These are phyloP conservation scores for Epicoccum nigrum DNA, from an alignment of 2,329 filamentous ascomycete species.

Conservation along the genomic window DNA sequence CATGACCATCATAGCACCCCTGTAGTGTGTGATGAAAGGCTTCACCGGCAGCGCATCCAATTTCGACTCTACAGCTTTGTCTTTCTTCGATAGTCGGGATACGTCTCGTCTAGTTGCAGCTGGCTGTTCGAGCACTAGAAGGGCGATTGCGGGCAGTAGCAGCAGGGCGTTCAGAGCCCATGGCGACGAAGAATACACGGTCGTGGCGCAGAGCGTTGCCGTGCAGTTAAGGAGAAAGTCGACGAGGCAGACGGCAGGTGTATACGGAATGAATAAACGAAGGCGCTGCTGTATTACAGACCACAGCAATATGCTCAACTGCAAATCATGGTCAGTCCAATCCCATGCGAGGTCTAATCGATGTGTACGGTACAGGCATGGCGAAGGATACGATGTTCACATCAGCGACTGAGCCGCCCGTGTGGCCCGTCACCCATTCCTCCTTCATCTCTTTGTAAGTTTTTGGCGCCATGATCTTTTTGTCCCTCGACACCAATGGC, in stretches of 20 bases:
- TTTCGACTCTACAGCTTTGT: conserved; percentile 21
- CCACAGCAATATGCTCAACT: conserved; percentile 87
- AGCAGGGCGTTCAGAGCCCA: conserved; percentile 77
- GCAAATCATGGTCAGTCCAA: conserved; percentile 35
- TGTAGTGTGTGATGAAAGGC: conserved; percentile 90
- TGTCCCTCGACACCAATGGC: conserved; percentile 19
- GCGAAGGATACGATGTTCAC: conserved; percentile 87
- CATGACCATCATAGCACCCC: conserved; percentile 87
- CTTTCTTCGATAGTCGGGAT: conserved; percentile 30
- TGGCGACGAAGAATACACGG: conserved; percentile 78
- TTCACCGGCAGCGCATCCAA: conserved; percentile 73
- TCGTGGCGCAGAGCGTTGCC: conserved; percentile 82
- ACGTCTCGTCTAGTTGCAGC: conserved; percentile 19
- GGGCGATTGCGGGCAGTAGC: conserved; percentile 69
- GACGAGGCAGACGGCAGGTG: conserved; percentile 68
- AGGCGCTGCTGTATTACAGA: conserved; percentile 84
- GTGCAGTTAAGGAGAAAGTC: conserved; percentile 90
- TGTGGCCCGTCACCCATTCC: conserved; percentile 90
- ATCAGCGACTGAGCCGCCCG: conserved; percentile 81
- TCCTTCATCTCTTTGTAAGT: conserved; percentile 93
- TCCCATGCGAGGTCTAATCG: conserved; percentile 18
- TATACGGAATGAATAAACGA: conserved; percentile 81
- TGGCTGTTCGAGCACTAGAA: conserved; percentile 57
- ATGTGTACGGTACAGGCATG: conserved; percentile 69
- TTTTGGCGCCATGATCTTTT: conserved; percentile 38